Conservation (phyloP, 192 early-diverging fungal species). For the Coemansia sp. region DNA sequence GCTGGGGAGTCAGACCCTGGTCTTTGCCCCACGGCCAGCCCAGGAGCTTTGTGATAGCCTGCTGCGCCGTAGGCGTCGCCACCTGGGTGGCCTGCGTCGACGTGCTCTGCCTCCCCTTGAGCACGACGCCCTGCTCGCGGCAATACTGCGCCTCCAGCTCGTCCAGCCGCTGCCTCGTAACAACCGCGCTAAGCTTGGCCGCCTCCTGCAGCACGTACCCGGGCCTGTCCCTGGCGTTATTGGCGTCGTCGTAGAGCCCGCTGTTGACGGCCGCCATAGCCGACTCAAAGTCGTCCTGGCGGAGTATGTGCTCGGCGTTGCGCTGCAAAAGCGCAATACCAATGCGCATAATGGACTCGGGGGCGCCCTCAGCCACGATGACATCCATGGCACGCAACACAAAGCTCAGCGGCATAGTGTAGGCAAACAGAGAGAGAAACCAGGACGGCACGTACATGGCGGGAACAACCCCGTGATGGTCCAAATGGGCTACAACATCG, state of each 20-base stretch:
- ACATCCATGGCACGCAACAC: conserved; percentile 92
- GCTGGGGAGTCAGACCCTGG: background rate
- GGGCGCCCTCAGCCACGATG: conserved; percentile 82
- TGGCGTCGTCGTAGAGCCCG: conserved; percentile 76
- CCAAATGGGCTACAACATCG: conserved; percentile 72
- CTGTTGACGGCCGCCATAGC: conserved; percentile 78
- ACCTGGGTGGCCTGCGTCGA: background rate
- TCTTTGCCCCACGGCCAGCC: conserved; percentile 50
- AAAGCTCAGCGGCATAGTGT: conserved; percentile 91
- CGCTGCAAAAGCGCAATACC: conserved; percentile 83
- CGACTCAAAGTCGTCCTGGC: conserved; percentile 76
- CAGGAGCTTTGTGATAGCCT: conserved; percentile 29
- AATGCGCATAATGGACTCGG: conserved; percentile 83
- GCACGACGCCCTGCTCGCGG: conserved; percentile 23
- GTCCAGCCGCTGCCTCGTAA: conserved; percentile 71
- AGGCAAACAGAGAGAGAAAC: conserved; percentile 99
- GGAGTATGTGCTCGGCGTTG: conserved; percentile 68
- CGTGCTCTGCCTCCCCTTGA: conserved; percentile 4
- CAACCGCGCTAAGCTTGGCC: conserved; percentile 61
- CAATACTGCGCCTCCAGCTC: conserved; percentile 55
- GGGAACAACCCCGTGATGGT: conserved; percentile 76
- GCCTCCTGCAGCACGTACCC: conserved; percentile 75
- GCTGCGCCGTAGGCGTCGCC: conserved; percentile 12
- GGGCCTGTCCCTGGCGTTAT: conserved; percentile 50
- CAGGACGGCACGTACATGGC: conserved; percentile 98